Evolutionary conservation across 805 yeast genomes (phyloP).

Genomic region (Komagataella populi): DNA sequence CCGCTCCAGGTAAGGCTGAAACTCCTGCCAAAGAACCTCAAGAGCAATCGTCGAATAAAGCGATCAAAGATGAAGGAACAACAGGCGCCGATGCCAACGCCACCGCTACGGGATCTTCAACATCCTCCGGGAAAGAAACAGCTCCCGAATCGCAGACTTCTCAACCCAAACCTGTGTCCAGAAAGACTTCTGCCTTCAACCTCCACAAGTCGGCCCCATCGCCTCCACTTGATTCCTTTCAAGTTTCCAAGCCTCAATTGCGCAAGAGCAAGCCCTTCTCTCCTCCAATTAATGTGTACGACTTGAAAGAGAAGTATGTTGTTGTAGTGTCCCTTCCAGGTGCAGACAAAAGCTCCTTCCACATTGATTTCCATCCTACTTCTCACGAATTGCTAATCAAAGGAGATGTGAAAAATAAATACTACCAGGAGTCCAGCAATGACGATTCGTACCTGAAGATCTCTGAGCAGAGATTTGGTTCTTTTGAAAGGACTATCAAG

Average conservation of each 20-base stretch:
- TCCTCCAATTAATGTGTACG: constrained; percentile 47
- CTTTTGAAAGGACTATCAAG: constrained; percentile 41
- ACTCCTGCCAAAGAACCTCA: neutral
- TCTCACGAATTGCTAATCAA: constrained; percentile 37
- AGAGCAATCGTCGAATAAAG: neutral
- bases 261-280: constrained; percentile 33
- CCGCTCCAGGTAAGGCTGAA: neutral
- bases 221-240: constrained; percentile 24
- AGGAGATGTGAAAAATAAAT: constrained; percentile 29
- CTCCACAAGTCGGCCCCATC: constrained; percentile 15
- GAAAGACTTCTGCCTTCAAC: constrained; percentile 2
- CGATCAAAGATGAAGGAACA: neutral
- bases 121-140: neutral
- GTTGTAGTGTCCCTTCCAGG: constrained; percentile 47
- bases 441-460: constrained; percentile 20
- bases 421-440: constrained; percentile 11
- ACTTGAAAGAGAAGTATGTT: constrained; percentile 27
- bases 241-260: constrained; percentile 30
- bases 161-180: neutral
- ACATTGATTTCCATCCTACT: constrained; percentile 46
- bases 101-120: neutral
- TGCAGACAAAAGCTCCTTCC: constrained; percentile 35
- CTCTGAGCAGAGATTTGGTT: constrained; percentile 42
- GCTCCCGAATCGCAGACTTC: neutral
- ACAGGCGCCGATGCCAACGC: neutral